These are phyloP conservation scores for Suillus cothurnatus DNA, from an alignment of 768 basidiomycete species.

Conservation along the genomic window DNA sequence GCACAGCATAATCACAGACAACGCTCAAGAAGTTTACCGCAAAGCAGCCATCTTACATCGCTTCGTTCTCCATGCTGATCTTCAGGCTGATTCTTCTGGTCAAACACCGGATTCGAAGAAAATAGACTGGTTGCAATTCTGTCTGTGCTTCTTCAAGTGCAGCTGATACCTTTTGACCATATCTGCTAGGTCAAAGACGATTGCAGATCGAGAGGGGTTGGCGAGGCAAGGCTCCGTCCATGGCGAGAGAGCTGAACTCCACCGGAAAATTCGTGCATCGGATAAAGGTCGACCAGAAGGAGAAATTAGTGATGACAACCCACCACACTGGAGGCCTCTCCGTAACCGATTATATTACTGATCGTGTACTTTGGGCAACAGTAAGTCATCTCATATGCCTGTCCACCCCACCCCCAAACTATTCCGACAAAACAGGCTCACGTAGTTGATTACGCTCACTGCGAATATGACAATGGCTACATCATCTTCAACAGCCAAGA, in stretches of 20 bases:
- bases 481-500: slow-evolving; percentile 66
- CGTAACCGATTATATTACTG: slow-evolving; percentile 56
- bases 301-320: slow-evolving; percentile 62
- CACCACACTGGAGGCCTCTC: slow-evolving; percentile 53
- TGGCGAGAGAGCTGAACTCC: slow-evolving; percentile 34
- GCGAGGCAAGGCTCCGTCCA: slow-evolving; percentile 52
- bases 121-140: slow-evolving; percentile 58
- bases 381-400: neutral
- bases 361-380: slow-evolving; percentile 57
- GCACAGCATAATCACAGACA: slow-evolving; percentile 45
- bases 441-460: slow-evolving; percentile 51
- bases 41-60: slow-evolving; percentile 55
- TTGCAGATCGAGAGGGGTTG: slow-evolving; percentile 52
- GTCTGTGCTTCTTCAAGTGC: slow-evolving; percentile 36
- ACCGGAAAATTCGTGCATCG: slow-evolving; percentile 56
- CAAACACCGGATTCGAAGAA: slow-evolving; percentile 41
- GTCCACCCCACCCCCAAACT: slow-evolving; percentile 3
- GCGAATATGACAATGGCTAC: slow-evolving; percentile 74
- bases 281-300: slow-evolving; percentile 73
- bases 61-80: slow-evolving; percentile 39
- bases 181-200: slow-evolving; percentile 46
- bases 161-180: slow-evolving; percentile 16
- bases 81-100: slow-evolving; percentile 35
- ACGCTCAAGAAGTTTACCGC: slow-evolving; percentile 59
- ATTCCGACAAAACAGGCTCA: slow-evolving; percentile 13